Percentiles rank a stretch among this genome's conserved stretches.
These are phyloP conservation scores for Ogataea salicorniae DNA, from an alignment of 805 yeast genomes.

Conservation along the genomic window DNA sequence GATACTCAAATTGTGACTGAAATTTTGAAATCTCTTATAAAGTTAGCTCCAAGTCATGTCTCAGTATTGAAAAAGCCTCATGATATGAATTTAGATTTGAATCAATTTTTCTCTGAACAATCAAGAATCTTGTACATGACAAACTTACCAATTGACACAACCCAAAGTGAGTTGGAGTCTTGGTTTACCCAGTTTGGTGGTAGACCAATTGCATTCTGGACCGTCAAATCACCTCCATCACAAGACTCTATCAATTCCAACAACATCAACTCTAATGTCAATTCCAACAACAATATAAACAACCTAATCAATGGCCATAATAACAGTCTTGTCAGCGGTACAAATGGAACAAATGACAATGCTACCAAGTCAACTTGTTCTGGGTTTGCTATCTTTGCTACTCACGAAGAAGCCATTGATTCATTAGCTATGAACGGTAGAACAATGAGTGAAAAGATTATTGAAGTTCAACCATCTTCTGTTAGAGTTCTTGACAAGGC, in stretches of 20 bases:
- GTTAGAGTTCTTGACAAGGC: slow-evolving; percentile 74
- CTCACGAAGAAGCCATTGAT: slow-evolving; percentile 83
- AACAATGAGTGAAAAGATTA: slow-evolving; percentile 58
- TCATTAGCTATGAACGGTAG: slow-evolving; percentile 77
- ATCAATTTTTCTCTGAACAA: slow-evolving; percentile 61
- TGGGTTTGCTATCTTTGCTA: slow-evolving; percentile 81
- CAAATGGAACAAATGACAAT: slow-evolving; percentile 15
- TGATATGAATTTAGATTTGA: slow-evolving; percentile 70
- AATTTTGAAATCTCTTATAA: slow-evolving; percentile 42
- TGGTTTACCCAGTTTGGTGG: slow-evolving; percentile 90
- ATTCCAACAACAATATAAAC: slow-evolving; percentile 1
- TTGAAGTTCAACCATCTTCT: slow-evolving; percentile 87
- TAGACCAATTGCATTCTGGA: slow-evolving; percentile 86
- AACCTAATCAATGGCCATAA: slow-evolving; percentile 5
- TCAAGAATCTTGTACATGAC: slow-evolving; percentile 75
- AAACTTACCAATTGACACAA: slow-evolving; percentile 80
- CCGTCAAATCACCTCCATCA: slow-evolving; percentile 52
- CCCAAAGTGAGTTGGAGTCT: slow-evolving; percentile 83
- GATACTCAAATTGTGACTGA: slow-evolving; percentile 42
- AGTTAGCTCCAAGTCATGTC: slow-evolving; percentile 44
- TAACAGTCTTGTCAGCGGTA: slow-evolving; percentile 13
- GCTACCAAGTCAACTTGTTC: slow-evolving; percentile 48
- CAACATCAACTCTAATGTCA: slow-evolving; percentile 1
- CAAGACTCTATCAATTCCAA: slow-evolving; percentile 8
- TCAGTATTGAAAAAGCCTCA: slow-evolving; percentile 65